Percentiles rank a stretch among this genome's conserved stretches.
These are phyloP conservation scores for Prunus padus DNA, from an alignment of 306 rosid species.

Conservation along the genomic window DNA sequence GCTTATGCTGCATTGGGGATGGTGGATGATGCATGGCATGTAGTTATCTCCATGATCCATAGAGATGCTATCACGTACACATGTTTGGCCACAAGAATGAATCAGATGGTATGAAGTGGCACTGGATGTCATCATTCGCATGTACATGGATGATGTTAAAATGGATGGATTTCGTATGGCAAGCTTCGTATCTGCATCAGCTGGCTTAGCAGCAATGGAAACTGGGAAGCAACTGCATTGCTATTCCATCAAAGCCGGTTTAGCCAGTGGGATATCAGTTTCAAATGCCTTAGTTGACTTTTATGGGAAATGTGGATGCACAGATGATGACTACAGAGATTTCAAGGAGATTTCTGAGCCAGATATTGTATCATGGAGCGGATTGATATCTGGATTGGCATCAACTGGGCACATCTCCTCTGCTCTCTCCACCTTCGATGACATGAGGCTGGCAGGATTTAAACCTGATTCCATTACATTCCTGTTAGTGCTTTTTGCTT, in stretches of 20 bases:
- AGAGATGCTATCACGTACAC: constrained; percentile 66
- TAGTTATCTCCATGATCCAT: constrained; percentile 39
- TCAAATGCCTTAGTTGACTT: constrained; percentile 53
- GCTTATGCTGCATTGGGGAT: constrained; percentile 58
- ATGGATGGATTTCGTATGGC: constrained; percentile 64
- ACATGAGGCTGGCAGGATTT: constrained; percentile 60
- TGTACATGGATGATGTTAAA: constrained; percentile 45
- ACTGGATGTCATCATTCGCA: constrained; percentile 38
- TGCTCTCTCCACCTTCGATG: constrained; percentile 63
- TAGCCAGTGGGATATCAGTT: constrained; percentile 39
- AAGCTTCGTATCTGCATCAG: constrained; percentile 66
- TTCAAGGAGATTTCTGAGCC: constrained; percentile 46
- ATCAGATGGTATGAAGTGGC: constrained; percentile 54
- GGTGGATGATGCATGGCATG: constrained; percentile 50
- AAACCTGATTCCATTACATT: constrained; percentile 56
- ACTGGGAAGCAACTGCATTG: constrained; percentile 65
- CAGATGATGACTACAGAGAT: constrained; percentile 47
- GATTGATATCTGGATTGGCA: constrained; percentile 58
- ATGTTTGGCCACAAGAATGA: constrained; percentile 51
- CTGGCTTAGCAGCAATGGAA: constrained; percentile 50
- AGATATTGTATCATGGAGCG: constrained; percentile 63
- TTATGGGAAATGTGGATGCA: constrained; percentile 63
- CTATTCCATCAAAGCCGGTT: constrained; percentile 53
- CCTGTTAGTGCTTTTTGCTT: constrained; percentile 48
- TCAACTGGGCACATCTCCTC: constrained; percentile 38